phyloP scores from a whole-genome alignment of 2,329 filamentous ascomycete species.

The Scedosporium apiospermum region DNA sequence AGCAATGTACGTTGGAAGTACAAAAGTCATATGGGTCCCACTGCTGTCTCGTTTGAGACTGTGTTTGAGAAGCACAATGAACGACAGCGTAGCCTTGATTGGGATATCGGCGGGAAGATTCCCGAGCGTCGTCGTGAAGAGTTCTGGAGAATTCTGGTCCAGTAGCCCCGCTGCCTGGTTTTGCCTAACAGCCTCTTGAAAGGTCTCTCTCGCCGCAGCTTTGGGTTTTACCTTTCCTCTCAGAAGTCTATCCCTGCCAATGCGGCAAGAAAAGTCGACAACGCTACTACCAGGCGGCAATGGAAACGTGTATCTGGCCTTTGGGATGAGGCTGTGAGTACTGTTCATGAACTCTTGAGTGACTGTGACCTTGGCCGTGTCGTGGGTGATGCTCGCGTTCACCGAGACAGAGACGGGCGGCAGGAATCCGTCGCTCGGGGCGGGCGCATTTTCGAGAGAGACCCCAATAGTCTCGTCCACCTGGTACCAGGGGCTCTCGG shows the following conservation, averaged over 20 bases:
- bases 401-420: too few species aligned
- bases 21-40: not conserved
- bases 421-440: too few species aligned
- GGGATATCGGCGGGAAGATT: not conserved
- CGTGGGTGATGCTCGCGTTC: too few species aligned
- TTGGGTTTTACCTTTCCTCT: not conserved
- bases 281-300: not conserved
- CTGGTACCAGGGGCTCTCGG: too few species aligned
- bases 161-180: not conserved
- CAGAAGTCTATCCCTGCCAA: not conserved
- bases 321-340: not conserved
- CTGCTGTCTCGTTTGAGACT: not conserved
- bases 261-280: not conserved
- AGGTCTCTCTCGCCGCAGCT: not conserved
- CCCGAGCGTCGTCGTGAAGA: not conserved
- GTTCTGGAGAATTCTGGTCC: not conserved
- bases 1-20: not conserved
- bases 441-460: too few species aligned
- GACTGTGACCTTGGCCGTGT: too few species aligned
- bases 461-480: too few species aligned
- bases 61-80: not conserved
- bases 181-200: not conserved
- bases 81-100: not conserved
- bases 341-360: constrained; percentile 8
- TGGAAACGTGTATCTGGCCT: not conserved